Base-by-base conservation (phyloP, 768 basidiomycete genomes). In the Galerina marginata region DNA sequence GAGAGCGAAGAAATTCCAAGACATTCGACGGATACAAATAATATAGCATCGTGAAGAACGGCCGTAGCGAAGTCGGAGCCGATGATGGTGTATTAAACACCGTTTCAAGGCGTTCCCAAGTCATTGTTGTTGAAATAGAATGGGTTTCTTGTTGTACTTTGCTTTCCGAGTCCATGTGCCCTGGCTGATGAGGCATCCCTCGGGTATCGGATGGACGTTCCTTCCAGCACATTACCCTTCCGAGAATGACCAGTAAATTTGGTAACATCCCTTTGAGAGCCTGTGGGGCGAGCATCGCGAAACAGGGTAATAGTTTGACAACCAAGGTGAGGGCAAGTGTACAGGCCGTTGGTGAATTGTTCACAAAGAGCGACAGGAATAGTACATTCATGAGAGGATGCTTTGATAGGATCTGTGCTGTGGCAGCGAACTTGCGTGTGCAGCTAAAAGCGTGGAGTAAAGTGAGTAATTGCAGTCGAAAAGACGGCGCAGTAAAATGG, bases 11-110 rank as follows among this genome's bases (percentile, higher is more conserved):
- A 72, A 97, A 97, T 55, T 82, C 84, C 59, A 96, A 78, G 42
- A 92, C 81, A 76, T 96, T 97, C 75, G 89, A 91, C 1, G 95
- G 95, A 77, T 93, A 97, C 48, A 95, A 85, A 67, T 93, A 95
- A 75, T 96, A 96, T 61, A 97, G 78, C 46, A 83, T 82, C 2
- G 89, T 88, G 75, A 95, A 95, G 67, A 85, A 92, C 44, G 78
- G 81, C 16, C 86, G 81, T 14, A 86, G 81, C 4, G 86, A 83
- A 15, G 92, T 90, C 1, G 84, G 75, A 29, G 77, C 73, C 11
- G 85, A 81, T 20, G 78, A 72, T 1, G 78, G 78, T 9, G 80
- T 76, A 62, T 82, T 77, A 69, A 91, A 86, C 1, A 85, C 79
- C 65, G 79, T 77, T 50, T 90, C 86, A 26, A 92, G 79, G 37